Percentiles rank a stretch among this genome's conserved stretches.
Evolutionary conservation across 2,329 filamentous ascomycete genomes (phyloP).

Genomic region (Orbilia javanica): DNA sequence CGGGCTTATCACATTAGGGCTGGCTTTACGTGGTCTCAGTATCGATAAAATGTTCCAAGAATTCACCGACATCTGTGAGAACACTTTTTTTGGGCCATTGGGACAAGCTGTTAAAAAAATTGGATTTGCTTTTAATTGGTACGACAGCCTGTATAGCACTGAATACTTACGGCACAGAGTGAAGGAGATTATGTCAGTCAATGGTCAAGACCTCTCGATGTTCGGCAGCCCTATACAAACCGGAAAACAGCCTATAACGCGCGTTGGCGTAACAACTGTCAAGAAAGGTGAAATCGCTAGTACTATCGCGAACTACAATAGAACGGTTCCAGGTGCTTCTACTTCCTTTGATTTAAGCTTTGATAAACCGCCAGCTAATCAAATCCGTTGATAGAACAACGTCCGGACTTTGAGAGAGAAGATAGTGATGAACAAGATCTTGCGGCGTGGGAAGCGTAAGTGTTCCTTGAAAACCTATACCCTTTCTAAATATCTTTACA

Average conservation of each 20-base stretch:
- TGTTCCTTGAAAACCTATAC: background rate
- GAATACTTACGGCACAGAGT: background rate
- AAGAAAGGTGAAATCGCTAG: conserved; percentile 2
- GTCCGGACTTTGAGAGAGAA: conserved; percentile 3
- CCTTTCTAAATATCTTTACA: no score
- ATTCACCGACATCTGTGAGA: background rate
- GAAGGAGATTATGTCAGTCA: background rate
- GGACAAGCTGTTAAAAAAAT: background rate
- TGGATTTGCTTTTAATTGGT: background rate
- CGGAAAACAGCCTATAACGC: background rate
- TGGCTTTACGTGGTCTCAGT: background rate
- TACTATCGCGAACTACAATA: background rate
- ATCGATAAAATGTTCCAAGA: background rate
- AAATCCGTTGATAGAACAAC: background rate
- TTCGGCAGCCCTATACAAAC: conserved; percentile 11
- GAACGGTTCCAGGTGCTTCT: background rate
- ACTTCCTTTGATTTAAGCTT: background rate
- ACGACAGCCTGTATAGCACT: background rate
- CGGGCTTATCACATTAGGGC: background rate
- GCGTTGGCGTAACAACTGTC: background rate
- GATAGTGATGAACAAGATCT: background rate
- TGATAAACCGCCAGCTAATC: background rate
- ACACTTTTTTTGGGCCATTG: background rate
- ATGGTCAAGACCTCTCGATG: background rate
- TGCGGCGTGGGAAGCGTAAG: conserved; percentile 9